A percentile compares a stretch with the other conserved stretches of the same genome.
These are phyloP conservation scores for Oryza meyeriana DNA, from an alignment of 176 grass and related monocot species.

Conservation along the genomic window DNA sequence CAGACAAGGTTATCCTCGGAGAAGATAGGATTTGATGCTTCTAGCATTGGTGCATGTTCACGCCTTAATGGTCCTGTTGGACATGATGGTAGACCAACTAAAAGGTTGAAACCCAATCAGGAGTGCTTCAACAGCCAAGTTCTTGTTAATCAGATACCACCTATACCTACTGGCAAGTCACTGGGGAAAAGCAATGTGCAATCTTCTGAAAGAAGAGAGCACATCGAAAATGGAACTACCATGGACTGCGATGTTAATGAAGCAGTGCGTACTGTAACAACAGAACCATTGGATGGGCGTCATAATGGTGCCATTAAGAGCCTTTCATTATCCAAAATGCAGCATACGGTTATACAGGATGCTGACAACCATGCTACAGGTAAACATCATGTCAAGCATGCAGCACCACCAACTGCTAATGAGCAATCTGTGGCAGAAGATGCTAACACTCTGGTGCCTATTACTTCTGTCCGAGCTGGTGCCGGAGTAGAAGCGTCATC, in stretches of 20 bases:
- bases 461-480: conserved; percentile 15
- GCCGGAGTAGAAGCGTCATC: conserved; percentile 2
- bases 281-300: conserved; percentile 14
- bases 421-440: conserved; percentile 29
- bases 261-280: conserved; percentile 18
- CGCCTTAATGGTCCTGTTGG: conserved; percentile 17
- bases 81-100: conserved; percentile 41
- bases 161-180: conserved; percentile 35
- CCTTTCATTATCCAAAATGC: conserved; percentile 19
- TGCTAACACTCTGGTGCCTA: conserved; percentile 31
- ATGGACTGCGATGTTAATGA: conserved; percentile 27
- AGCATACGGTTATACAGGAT: conserved; percentile 25
- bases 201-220: conserved; percentile 41
- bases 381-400: conserved; percentile 25
- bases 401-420: conserved; percentile 22
- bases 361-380: conserved; percentile 13
- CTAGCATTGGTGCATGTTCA: conserved; percentile 37
- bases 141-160: conserved; percentile 30
- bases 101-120: conserved; percentile 56
- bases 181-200: conserved; percentile 33
- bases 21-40: conserved; percentile 39
- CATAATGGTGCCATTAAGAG: conserved; percentile 30
- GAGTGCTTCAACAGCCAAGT: conserved; percentile 34
- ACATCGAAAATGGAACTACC: conserved; percentile 35
- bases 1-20: conserved; percentile 30